Evolutionary conservation across 257 asterid genomes (phyloP).

Genomic region (Lycium ferocissimum): DNA sequence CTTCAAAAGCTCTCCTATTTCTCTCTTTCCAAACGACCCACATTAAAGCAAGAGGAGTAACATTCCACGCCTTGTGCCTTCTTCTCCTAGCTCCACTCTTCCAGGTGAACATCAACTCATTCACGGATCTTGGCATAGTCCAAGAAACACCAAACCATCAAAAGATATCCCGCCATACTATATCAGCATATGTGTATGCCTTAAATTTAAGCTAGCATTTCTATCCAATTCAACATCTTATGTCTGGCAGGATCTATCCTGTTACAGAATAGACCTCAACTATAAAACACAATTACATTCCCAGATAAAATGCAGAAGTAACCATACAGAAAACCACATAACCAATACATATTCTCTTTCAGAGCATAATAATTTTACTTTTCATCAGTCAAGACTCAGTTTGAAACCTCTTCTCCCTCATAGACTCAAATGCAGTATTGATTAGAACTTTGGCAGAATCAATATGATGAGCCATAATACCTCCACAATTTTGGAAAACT

Average conservation of each 20-base stretch:
- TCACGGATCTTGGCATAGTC: no score
- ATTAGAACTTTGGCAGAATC: background rate
- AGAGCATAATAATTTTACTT: background rate
- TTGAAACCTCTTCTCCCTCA: background rate
- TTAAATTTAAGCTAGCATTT: background rate
- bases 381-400: background rate
- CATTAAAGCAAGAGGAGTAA: no score
- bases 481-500: background rate
- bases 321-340: conserved; percentile 15
- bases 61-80: no score
- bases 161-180: no score
- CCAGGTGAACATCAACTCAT: no score
- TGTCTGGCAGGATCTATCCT: background rate
- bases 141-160: no score
- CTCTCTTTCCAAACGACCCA: no score
- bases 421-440: background rate
- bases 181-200: background rate
- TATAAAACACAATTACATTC: background rate
- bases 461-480: background rate
- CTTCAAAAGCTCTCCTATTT: no score
- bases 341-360: background rate
- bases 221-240: conserved; percentile 24
- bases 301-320: background rate
- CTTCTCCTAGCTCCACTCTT: no score
- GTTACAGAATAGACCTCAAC: background rate